phyloP scores from a whole-genome alignment of 2,329 filamentous ascomycete genomes.

The Alternaria infectoria region DNA sequence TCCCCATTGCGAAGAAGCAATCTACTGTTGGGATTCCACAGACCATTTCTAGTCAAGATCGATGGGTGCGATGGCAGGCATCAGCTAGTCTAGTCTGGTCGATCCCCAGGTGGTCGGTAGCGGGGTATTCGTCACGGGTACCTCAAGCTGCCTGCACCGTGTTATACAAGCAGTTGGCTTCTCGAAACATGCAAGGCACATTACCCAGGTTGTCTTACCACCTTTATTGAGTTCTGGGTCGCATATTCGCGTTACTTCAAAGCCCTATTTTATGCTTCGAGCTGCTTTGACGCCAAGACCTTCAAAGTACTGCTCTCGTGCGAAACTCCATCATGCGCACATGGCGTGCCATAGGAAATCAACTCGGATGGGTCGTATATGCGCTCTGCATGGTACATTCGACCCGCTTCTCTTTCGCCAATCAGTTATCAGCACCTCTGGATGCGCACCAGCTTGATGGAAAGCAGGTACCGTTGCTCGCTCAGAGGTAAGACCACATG shows the following conservation, averaged over 20 bases:
- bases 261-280: not conserved
- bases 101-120: not conserved
- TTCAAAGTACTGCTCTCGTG: not conserved
- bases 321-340: not conserved
- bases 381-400: not conserved
- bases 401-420: not conserved
- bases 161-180: not conserved
- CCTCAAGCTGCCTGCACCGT: not conserved
- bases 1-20: not conserved
- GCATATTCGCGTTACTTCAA: not conserved
- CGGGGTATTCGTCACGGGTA: not conserved
- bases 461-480: conserved; percentile 13
- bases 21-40: not conserved
- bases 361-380: not conserved
- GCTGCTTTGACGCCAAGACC: not conserved
- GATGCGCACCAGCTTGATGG: conserved; percentile 5
- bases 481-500: conserved; percentile 19
- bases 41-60: not conserved
- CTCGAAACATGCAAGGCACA: not conserved
- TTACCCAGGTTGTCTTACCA: not conserved
- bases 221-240: not conserved
- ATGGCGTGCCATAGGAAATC: not conserved
- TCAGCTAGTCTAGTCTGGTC: not conserved
- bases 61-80: not conserved
- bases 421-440: not conserved